phyloP scores from a whole-genome alignment of 108 stramenopile species.

The Licmophora abbreviata region DNA sequence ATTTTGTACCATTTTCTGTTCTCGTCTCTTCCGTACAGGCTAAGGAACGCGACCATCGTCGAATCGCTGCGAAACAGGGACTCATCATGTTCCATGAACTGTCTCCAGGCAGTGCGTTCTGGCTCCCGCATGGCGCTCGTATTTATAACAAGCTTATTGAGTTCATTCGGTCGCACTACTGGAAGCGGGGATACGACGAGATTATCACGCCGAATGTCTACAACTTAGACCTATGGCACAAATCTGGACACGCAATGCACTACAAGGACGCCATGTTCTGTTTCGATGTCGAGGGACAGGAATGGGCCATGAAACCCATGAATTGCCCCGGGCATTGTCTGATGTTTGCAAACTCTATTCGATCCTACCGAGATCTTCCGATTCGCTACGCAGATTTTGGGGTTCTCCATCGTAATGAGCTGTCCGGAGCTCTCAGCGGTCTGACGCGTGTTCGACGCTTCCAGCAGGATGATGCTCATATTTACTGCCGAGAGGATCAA shows the following conservation, averaged over 20 bases:
- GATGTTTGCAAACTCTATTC: constrained; percentile 83
- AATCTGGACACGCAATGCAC: constrained; percentile 96
- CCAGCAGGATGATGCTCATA: constrained; percentile 99
- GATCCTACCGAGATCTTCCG: constrained; percentile 96
- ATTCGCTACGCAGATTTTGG: constrained; percentile 98
- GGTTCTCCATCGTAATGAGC: constrained; percentile 96
- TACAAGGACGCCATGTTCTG: constrained; percentile 98
- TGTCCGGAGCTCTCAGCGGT: constrained; percentile 93
- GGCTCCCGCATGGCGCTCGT: constrained; percentile 96
- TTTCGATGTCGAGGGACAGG: constrained; percentile 90
- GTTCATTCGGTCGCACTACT: constrained; percentile 93
- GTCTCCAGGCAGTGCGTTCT: constrained; percentile 96
- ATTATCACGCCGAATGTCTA: constrained; percentile 98
- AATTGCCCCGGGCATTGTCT: constrained; percentile 99
- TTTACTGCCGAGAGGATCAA: constrained; percentile 96
- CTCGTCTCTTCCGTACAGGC: constrained; percentile 50
- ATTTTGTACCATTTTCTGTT: neutral
- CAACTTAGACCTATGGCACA: constrained; percentile 97
- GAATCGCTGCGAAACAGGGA: constrained; percentile 88
- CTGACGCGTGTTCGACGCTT: constrained; percentile 99
- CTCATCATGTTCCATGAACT: constrained; percentile 96
- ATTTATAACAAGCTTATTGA: constrained; percentile 97
- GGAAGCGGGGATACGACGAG: constrained; percentile 95
- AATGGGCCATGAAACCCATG: constrained; percentile 99
- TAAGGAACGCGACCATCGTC: constrained; percentile 95